Evolutionary conservation across 805 yeast genomes (phyloP), one percentile per base, ranked within the genome.

Genomic region (Kodamaea neixiangensis): DNA sequence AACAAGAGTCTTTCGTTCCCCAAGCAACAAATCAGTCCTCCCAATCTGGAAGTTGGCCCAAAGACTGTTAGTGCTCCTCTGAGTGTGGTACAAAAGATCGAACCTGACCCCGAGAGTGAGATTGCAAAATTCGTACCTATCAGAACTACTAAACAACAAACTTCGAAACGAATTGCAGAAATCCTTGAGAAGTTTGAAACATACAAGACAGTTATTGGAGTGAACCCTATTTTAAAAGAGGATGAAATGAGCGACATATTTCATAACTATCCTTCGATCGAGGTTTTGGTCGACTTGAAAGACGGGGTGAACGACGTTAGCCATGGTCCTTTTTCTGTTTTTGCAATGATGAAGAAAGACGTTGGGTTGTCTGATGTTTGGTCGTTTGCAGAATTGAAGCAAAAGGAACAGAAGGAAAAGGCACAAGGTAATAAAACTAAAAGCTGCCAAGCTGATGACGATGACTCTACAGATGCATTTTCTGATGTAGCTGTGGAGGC

Each of bases 301-400:
- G 41, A 43, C 3, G 45, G 35, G 3, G 3, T 43, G 35, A 17
- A 53, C 10, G 14, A 56, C 37, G 15, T 45, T 29, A 54, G 54
- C 54, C 55, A 58, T 49, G 62, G 61, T 9, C 56, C 59, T 11
- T 51, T 58, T 35, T 44, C 57, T 22, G 50, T 58, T 58, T 53
- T 52, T 22, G 44, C 54, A 3, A 42, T 56, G 37, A 52, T 57
- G 33, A 49, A 58, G 22, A 49, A 49, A 7, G 62, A 58, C 22
- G 57, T 53, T 5, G 62, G 61, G 0, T 49, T 58, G 4, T 46
- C 53, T 13, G 54, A 52, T 9, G 42, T 55, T 18, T 55, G 58
- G 57, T 50, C 53, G 5, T 58, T 58, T 22, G 43, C 57, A 31
- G 33, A 31, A 13, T 25, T 48, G 45, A 45, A 37, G 7, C 51